Evolutionary conservation across 2,329 filamentous ascomycete genomes (phyloP), one percentile per base, ranked within the genome.

Genomic region (Teratosphaeria nubilosa): DNA sequence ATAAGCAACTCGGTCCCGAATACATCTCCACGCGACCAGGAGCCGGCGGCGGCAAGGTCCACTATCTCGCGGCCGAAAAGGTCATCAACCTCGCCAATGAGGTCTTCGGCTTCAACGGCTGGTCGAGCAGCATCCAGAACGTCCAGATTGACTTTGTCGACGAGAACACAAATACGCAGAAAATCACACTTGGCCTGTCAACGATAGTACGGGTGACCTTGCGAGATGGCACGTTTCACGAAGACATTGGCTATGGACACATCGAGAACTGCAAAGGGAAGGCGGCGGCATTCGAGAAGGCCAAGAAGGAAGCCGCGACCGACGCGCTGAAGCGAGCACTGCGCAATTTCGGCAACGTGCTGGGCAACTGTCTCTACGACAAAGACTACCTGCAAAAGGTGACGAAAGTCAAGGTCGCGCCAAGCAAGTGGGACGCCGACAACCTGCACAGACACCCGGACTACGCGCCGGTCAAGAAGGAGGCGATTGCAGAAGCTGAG

Each of bases 331-430:
- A 99, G 75, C 82, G 94, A 64, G 85, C 94, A 1, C 72, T 99
- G 68, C 82, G 92, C 59, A 96, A 86, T 63, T 99, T 99, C 74
- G 94, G 94, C 60, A 97, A 97, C 67, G 87, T 97, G 16, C 79
- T 99, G 57, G 94, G 94, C n/a, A 99, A 97, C 71, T 99, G 94
- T 77, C 86, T 99, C 59, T 97, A 99, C 74, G 94, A 99, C 76
- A 95, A 96, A 74, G 86, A 92, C 61, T 99, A 96, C 70, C 78
- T 99, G 58, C 81, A 85, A 56, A 91, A 90, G 71, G 88, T 97
- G n/a, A 88, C 86, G 55, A 95, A 90, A 75, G 80, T 99, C 68
- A 97, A 95, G 78, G 83, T 86, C 16, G 80, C 82, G 58, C 88
- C 90, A 63, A 82, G 84, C 31, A 90, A 82, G 72, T 96, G 91